Evolutionary conservation across 257 asterid species (phyloP).

Genomic region (Lavandula angustifolia): DNA sequence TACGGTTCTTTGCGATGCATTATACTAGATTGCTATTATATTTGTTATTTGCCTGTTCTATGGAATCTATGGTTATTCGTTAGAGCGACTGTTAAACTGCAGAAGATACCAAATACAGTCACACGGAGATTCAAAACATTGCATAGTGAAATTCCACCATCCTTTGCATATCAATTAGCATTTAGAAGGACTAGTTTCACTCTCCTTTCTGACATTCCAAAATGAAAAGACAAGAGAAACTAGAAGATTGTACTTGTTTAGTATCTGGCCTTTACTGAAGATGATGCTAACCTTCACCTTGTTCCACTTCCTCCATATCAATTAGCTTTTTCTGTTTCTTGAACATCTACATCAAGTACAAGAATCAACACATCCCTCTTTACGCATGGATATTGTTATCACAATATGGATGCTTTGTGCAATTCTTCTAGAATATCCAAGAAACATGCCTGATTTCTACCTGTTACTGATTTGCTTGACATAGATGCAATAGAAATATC

Average conservation of each 20-base stretch:
- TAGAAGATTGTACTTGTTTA: background rate
- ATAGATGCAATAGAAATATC: conserved; percentile 25
- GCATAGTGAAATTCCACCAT: conserved; percentile 23
- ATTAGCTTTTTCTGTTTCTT: conserved; percentile 14
- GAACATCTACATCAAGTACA: conserved; percentile 1
- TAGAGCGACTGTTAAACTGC: conserved; percentile 24
- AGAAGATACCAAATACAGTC: conserved; percentile 24
- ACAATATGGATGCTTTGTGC: conserved; percentile 1
- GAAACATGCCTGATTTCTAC: conserved; percentile 13
- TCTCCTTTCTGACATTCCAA: conserved; percentile 20
- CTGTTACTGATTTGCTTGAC: conserved; percentile 1
- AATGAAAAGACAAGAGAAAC: background rate
- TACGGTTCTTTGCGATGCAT: conserved; percentile 37
- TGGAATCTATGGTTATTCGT: conserved; percentile 32
- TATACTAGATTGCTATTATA: conserved; percentile 40
- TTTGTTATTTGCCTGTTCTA: conserved; percentile 30
- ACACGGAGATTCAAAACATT: conserved; percentile 10
- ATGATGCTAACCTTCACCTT: background rate
- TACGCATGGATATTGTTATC: background rate
- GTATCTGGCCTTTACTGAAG: background rate
- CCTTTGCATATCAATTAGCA: conserved; percentile 21
- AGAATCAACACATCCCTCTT: background rate
- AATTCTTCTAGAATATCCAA: background rate
- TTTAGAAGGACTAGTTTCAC: conserved; percentile 11
- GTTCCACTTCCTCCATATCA: conserved; percentile 9